Conservation (phyloP, 805 yeast genomes). For the Blastobotrys chiropterorum region DNA sequence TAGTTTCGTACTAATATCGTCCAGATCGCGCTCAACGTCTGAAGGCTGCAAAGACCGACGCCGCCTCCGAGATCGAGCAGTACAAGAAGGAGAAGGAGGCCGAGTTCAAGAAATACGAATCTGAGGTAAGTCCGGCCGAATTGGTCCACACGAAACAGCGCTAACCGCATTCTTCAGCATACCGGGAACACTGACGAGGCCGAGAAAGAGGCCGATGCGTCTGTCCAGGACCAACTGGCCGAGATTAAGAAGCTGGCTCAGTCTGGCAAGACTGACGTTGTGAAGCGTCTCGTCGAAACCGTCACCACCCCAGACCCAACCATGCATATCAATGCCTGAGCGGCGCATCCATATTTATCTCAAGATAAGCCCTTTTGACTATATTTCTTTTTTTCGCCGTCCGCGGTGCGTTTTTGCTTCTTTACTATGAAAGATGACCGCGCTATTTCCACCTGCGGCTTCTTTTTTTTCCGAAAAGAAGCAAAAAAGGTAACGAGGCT, state of each 20-base stretch:
- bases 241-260: constrained; percentile 60
- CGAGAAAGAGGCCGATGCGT: constrained; percentile 70
- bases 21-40: constrained; percentile 73
- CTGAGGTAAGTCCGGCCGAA: constrained; percentile 35
- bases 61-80: constrained; percentile 78
- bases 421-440: too few species aligned
- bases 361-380: too few species aligned
- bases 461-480: too few species aligned
- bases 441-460: too few species aligned
- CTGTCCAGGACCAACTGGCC: constrained; percentile 64
- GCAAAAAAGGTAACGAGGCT: too few species aligned
- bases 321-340: constrained; percentile 67
- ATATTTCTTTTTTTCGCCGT: too few species aligned
- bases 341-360: background rate
- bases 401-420: too few species aligned
- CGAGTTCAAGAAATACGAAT: constrained; percentile 69
- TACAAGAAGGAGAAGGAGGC: constrained; percentile 80
- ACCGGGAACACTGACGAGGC: constrained; percentile 70
- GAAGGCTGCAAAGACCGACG: constrained; percentile 92
- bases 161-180: too few species aligned
- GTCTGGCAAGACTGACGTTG: constrained; percentile 59
- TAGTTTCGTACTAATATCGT: constrained; percentile 15
- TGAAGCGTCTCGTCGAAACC: constrained; percentile 71
- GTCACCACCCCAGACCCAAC: constrained; percentile 75
- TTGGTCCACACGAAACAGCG: too few species aligned